Conservation (phyloP, 768 basidiomycete genomes). For the Naematelia aurantialba region DNA sequence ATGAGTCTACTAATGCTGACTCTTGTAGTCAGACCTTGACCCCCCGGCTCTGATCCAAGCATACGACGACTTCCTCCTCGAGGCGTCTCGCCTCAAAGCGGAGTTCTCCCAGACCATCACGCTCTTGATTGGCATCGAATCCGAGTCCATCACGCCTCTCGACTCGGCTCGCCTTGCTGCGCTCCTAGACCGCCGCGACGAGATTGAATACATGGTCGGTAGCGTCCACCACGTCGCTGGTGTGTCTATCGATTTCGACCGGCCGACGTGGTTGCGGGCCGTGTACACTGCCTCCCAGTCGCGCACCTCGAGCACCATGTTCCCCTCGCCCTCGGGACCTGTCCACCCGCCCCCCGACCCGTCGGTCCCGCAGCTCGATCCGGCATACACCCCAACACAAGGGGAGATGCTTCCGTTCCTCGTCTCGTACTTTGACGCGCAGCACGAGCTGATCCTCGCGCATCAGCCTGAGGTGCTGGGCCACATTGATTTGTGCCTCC, state of each 20-base stretch:
- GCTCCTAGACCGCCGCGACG: conserved; percentile 56
- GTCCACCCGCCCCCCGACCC: conserved; percentile 10
- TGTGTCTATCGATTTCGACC: conserved; percentile 89
- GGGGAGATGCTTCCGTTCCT: conserved; percentile 32
- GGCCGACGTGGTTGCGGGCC: conserved; percentile 58
- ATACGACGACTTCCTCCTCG: conserved; percentile 65
- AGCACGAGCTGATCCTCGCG: conserved; percentile 64
- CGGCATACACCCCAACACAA: conserved; percentile 34
- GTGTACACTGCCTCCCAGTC: conserved; percentile 26
- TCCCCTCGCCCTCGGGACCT: neutral
- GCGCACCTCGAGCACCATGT: conserved; percentile 5
- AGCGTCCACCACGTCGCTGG: conserved; percentile 85
- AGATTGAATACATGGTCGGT: conserved; percentile 84
- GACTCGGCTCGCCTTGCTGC: conserved; percentile 63
- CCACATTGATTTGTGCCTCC: conserved; percentile 86
- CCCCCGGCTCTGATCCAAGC: conserved; percentile 59
- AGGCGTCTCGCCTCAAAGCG: conserved; percentile 61
- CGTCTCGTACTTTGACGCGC: conserved; percentile 75
- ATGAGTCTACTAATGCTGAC: conserved; percentile 9
- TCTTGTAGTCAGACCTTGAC: conserved; percentile 58
- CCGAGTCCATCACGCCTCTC: conserved; percentile 71
- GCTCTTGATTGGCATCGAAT: conserved; percentile 85
- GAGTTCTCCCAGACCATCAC: conserved; percentile 64
- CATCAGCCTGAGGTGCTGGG: conserved; percentile 85
- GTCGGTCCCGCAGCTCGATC: conserved; percentile 35